Percentiles rank a stretch among this genome's conserved stretches.
Conservation (phyloP, 176 grass and related monocot species). For the Areca catechu region DNA sequence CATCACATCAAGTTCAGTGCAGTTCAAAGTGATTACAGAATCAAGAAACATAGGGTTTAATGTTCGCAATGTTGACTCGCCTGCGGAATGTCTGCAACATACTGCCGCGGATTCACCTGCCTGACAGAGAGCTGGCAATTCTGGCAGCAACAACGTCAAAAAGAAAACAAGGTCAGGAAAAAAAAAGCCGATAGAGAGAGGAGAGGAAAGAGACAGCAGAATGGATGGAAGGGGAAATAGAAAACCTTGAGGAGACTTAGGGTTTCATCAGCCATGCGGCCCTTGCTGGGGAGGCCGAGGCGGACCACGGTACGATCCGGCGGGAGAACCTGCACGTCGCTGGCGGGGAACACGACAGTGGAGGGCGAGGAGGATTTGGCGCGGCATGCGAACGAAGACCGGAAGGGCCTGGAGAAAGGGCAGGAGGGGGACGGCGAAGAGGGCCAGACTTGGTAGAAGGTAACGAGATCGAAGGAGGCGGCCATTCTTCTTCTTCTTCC, state of each 20-base stretch:
- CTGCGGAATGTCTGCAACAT: conserved; percentile 80
- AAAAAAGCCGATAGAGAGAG: too few species aligned
- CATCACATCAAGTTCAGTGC: too few species aligned
- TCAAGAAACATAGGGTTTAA: too few species aligned
- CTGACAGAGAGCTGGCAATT: conserved; percentile 75
- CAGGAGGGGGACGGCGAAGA: too few species aligned
- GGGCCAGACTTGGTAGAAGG: too few species aligned
- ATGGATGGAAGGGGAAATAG: background rate
- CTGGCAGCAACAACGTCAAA: conserved; percentile 22
- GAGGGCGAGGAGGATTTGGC: conserved; percentile 3
- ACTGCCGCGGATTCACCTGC: conserved; percentile 81
- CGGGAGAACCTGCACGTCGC: background rate
- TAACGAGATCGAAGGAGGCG: conserved; percentile 7
- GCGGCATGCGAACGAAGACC: background rate
- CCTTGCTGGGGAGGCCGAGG: conserved; percentile 86
- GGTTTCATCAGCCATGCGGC: conserved; percentile 89
- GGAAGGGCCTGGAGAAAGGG: conserved; percentile 6
- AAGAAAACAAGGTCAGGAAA: too few species aligned
- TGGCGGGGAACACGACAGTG: conserved; percentile 17
- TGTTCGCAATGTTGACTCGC: conserved; percentile 13
- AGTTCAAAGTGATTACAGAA: too few species aligned
- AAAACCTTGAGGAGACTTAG: conserved; percentile 75
- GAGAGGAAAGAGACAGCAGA: too few species aligned
- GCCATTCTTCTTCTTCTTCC: background rate
- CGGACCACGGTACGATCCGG: conserved; percentile 58